Evolutionary conservation across 164 flowering plant genomes (phyloP), one percentile per base, ranked within the genome.

Genomic region (Hamamelis virginiana): DNA sequence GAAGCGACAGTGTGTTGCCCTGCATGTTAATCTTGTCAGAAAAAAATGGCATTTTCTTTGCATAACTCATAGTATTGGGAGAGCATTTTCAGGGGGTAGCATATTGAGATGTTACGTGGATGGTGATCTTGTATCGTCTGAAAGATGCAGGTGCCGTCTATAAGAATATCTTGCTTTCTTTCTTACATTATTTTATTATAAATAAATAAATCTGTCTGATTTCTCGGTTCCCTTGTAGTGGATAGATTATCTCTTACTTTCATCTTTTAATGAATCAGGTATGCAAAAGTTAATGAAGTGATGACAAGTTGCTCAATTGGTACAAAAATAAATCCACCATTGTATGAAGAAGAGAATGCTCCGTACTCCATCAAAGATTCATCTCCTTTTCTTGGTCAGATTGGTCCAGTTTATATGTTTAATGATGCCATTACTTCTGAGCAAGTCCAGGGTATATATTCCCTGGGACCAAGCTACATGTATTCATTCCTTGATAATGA

Each of bases 31-130:
- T 76, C 77, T 96, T 60, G 81, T 74, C 38, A 69, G 76, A 67
- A 90, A 87, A 84, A 91, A 86, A 75, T 96, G 98, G 98, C 96
- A 96, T 80, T 87, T 85, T 77, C 83, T 96, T 74, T 90, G 97
- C 74, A 76, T 96, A 66, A 87, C 96, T 51, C 99, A 96, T 73
- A 90, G 84, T 72, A 87, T 91, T 75, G 98, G 99, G 70, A 89
- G 98, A 83, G 88, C 98, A 61, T 96, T 96, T 81, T 96, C 97
- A 62, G 99, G 98, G 50, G 99, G 99, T 26, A 96, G 99, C 79
- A 76, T 82, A 48, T 74, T 96, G 74, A 84, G 84, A 51, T 91
- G 96, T 79, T 96, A 82, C 69, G 58, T 96, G 59, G 97, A 96
- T 79, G 99, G 98, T 22, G 75, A 72, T 80, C 91, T 93, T 79